Evolutionary conservation across 2,329 filamentous ascomycete genomes (phyloP).

Genomic region (Trichoderma koningii): DNA sequence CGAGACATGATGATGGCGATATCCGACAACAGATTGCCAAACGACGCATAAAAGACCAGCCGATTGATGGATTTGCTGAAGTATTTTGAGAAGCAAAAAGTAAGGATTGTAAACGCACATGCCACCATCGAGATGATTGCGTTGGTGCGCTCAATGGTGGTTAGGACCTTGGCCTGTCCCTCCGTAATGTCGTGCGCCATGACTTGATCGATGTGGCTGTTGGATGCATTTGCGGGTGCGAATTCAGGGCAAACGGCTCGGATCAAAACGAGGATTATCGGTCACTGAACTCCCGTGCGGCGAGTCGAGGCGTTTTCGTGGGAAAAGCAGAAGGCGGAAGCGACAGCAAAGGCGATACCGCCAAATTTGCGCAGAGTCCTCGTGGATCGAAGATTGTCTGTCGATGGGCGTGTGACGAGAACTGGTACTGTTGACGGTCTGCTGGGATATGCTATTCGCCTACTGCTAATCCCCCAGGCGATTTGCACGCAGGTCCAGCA

Average conservation of each 20-base stretch:
- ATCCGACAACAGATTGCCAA: constrained; percentile 74
- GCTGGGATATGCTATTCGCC: not conserved
- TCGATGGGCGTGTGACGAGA: not conserved
- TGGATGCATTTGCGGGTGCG: constrained; percentile 6
- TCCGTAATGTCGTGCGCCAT: constrained; percentile 17
- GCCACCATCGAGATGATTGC: constrained; percentile 51
- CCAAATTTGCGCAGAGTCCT: not conserved
- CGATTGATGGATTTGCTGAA: constrained; percentile 82
- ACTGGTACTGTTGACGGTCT: not conserved
- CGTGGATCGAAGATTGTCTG: not conserved
- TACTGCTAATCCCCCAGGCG: not conserved
- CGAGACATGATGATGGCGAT: constrained; percentile 67
- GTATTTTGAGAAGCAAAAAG: constrained; percentile 62
- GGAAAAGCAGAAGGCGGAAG: not conserved
- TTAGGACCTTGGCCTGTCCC: constrained; percentile 12
- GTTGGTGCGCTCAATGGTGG: constrained; percentile 15
- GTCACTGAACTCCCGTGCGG: not conserved
- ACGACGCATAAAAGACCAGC: constrained; percentile 76
- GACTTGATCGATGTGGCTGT: not conserved
- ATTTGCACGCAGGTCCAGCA: constrained; percentile 2
- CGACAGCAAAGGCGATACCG: not conserved
- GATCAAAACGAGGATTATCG: not conserved
- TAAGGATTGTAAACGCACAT: constrained; percentile 67
- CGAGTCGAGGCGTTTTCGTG: not conserved
- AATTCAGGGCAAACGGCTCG: not conserved